Evolutionary conservation across 805 yeast species (phyloP), one percentile per base, ranked within the genome.

Genomic region (Schwanniomyces yamadae): DNA sequence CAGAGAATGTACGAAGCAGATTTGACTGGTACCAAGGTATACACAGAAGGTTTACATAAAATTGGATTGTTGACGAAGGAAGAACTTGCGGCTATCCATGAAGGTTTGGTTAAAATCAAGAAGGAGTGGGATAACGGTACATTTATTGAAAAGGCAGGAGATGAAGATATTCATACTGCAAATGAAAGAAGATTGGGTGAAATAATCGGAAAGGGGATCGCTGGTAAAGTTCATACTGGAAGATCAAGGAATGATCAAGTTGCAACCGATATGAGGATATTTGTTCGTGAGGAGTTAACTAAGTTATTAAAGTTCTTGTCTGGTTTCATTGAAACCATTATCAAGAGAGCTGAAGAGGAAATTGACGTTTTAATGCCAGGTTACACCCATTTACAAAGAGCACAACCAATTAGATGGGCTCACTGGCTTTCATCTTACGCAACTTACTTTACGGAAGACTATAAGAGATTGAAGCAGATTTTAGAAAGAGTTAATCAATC

Each of bases 331-430:
- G 58, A 67, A 42, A 82, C 82, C 13, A 75, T 93, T 48, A 55
- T 80, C 28, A 71, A 71, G 38, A 79, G 99, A 56, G 96, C 95
- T 4, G 82, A 78, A 53, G 59, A 73, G 22, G 99, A 93, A 66
- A 85, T 93, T 41, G 95, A 84, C 50, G 84, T 84, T 13, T 74
- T 93, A 56, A 93, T 93, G 98, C 99, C 99, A 8, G 99, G 99
- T 28, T 93, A 93, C 69, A 93, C 99, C 10, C 99, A 93, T 68
- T 71, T 93, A 59, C 99, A 93, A 73, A 84, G 96, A 61, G 98
- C 98, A 2, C 99, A 90, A 66, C 99, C 99, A n/a, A 93, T 93
- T 55, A 80, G 99, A 67, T 93, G 99, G 99, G 74, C 97, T 1
- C 99, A 93, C 61, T 91, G 97, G 96, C 72, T 93, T 48, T 79